These are phyloP conservation scores for Chamaecrista fasciculata DNA, from an alignment of 306 rosid species.

Conservation along the genomic window DNA sequence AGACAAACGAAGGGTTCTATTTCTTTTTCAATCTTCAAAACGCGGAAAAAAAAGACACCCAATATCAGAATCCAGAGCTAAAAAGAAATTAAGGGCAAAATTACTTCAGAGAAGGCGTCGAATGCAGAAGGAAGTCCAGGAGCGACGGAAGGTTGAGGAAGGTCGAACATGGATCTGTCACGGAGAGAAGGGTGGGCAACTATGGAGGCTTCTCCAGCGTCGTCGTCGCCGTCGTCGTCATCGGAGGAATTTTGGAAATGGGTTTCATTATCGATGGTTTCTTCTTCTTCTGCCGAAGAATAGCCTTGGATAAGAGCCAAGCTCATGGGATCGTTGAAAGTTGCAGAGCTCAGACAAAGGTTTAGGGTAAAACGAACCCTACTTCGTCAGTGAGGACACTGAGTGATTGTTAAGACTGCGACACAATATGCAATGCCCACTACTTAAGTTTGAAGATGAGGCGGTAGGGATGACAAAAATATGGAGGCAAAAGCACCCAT, in stretches of 20 bases:
- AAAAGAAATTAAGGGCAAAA: not conserved
- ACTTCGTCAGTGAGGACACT: not conserved
- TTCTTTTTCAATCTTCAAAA: not conserved
- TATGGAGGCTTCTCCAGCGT: constrained; percentile 16
- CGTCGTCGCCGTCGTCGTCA: not conserved
- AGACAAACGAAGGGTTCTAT: constrained; percentile 3
- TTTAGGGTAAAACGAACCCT: not conserved
- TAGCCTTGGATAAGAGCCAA: constrained; percentile 84
- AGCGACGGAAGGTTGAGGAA: constrained; percentile 50
- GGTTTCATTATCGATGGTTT: constrained; percentile 14
- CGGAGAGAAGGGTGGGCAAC: constrained; percentile 44
- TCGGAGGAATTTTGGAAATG: constrained; percentile 35
- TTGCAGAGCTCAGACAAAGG: not conserved
- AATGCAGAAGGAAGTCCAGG: constrained; percentile 84
- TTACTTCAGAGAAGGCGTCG: constrained; percentile 88
- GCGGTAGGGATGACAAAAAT: not conserved
- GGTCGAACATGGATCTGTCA: constrained; percentile 64
- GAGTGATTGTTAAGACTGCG: not conserved
- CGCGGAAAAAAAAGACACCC: not conserved
- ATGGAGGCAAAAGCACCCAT: no score
- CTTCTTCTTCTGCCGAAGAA: constrained; percentile 71
- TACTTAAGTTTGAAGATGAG: not conserved
- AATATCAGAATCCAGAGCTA: not conserved
- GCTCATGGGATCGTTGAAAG: constrained; percentile 47
- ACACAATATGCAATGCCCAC: not conserved